Base-by-base conservation (phyloP, 257 asterid species). In the Primulina eburnea region DNA sequence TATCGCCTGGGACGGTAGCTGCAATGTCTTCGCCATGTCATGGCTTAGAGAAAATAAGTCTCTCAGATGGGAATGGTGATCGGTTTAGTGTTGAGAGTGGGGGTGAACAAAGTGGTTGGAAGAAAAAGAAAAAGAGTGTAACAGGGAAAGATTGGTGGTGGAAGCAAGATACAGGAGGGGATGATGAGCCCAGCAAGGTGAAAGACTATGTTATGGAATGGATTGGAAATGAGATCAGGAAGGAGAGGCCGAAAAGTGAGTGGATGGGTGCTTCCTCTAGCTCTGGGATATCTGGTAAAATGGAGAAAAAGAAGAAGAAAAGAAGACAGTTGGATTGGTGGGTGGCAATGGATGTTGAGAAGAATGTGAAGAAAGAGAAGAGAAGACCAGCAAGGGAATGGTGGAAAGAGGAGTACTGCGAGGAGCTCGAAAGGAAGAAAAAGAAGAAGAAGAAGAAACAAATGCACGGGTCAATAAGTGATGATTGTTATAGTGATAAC, bases 341-440 rank as follows among this genome's bases (percentile, higher is more conserved):
- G 97, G 89, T 80, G 28, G 88, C 99, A 0, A 65, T 94, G 65
- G 97, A 94, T 34, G 97, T 86, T 33, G 97, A 91, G 24, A 91
- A 86, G 77, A 81, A 73, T 18, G 69, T 68, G 60, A 94, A 94
- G 83, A 85, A 84, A 83, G 97, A 85, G 52, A 89, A 78, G 84
- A 88, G 99, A 76, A 72, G 96, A 60, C 99, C 99, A 2, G 97
- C 99, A 2, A 82, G 99, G 71, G 99, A 91, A 77, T 94, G 99
- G 99, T 94, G 99, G 99, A 94, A 87, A 86, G 97, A 94, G 79
- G 99, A 94, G 83, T 94, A 91, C 65, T 81, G 90, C 29, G 97
- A 94, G 37, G 97, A 94, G 82, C 92, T 94, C n/a, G 92, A 88
- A 47, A 84, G 78, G 85, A 86, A 91, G 86, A 94, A 88, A 69